Base-by-base conservation (phyloP, 495 filamentous ascomycete genomes). In the Pseudotulostoma volvatum region DNA sequence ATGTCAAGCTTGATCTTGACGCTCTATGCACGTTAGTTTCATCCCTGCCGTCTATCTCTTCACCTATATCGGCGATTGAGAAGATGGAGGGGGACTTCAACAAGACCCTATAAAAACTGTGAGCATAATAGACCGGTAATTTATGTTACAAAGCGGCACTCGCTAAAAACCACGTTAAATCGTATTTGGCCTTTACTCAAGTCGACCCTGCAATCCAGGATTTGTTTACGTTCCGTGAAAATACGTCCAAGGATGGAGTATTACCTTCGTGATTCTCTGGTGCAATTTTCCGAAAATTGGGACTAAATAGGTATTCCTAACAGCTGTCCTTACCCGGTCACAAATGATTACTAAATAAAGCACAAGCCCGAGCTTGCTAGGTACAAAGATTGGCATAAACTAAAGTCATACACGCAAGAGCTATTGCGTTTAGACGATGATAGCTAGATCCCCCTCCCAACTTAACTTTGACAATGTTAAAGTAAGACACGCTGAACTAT, bases 31-130 rank as follows among this genome's bases (percentile, higher is more conserved):
- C 38, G 3, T 9, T 47, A 33, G 52, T 47, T 13, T 44, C 47
- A 8, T 43, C 45, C 5, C 28, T 46, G n/a, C 40, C 44, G 18
- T 35, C 34, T 18, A 40, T 47, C 7, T 19, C 19, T 15, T 49
- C 50, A 28, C 44, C 50, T 3, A 48, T 55, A 18, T 32, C 31
- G 15, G 49, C 37, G 9, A 47, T 56, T 28, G 46, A 55, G n/a
- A 57, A 55, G 37, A 44, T 52, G 41, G 55, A 59, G 36, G 53
- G 55, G 7, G 51, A 47, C n/a, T 59, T 53, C 42, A 55, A 48
- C 46, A 56, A 57, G 38, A 51, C 54, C 42, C 39, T 9, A 46
- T 48, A 2, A 34, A 15, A 1, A 56, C 57, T 18, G 15, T 37
- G 2, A 33, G 40, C 30, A 9, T 55, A 9, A 53, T 57, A 7